phyloP scores from a whole-genome alignment of 495 filamentous ascomycete species.

The Penicillium tannophilum region DNA sequence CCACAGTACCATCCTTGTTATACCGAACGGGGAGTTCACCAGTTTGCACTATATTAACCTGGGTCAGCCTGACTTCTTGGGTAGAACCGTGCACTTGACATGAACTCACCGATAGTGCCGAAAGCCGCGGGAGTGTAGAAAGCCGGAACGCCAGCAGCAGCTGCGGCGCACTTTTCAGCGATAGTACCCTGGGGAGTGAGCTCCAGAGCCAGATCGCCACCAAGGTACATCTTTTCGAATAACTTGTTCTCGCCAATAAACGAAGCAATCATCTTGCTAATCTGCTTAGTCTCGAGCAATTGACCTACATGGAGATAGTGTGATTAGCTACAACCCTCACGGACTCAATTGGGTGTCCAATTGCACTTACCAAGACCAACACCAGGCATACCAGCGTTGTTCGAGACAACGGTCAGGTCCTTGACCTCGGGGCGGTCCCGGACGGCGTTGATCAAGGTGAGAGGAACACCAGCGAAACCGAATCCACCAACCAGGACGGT shows the following conservation, averaged over 20 bases:
- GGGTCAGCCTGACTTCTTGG: neutral
- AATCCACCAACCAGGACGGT: constrained; percentile 82
- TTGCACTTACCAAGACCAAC: constrained; percentile 63
- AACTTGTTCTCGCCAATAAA: constrained; percentile 92
- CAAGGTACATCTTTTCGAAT: constrained; percentile 83
- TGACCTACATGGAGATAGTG: constrained; percentile 35
- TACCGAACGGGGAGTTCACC: constrained; percentile 83
- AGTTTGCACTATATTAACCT: constrained; percentile 58
- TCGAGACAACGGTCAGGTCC: constrained; percentile 80
- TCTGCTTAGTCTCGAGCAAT: constrained; percentile 74
- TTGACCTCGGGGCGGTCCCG: constrained; percentile 70
- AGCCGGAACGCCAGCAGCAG: constrained; percentile 82
- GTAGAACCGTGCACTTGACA: neutral
- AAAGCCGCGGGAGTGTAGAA: constrained; percentile 90
- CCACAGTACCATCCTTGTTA: constrained; percentile 75
- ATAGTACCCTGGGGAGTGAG: constrained; percentile 87
- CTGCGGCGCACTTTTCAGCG: constrained; percentile 81
- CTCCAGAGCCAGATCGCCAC: constrained; percentile 78
- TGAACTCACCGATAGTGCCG: constrained; percentile 64
- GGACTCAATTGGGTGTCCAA: neutral
- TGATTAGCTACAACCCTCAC: neutral
- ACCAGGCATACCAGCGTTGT: constrained; percentile 83
- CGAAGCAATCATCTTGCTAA: constrained; percentile 84
- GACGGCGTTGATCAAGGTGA: constrained; percentile 79
- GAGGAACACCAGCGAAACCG: constrained; percentile 82